Conservation (phyloP, 257 asterid genomes). For the Dorcoceras hygrometricum region DNA sequence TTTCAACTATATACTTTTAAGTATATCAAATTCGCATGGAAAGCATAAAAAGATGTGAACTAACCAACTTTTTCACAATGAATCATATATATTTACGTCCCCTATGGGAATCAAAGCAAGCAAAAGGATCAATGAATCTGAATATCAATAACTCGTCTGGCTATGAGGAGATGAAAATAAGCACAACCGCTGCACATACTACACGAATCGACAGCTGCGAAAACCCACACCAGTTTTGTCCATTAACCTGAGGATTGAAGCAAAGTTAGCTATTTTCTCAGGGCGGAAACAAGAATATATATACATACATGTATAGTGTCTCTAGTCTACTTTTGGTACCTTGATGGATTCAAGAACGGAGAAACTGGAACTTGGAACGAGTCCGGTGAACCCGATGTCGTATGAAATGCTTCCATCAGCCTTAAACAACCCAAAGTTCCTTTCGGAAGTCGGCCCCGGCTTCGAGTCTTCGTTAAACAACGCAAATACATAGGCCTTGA, state of each 20-base stretch:
- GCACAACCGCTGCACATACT: conserved; percentile 25
- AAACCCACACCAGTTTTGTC: neutral
- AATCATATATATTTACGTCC: neutral
- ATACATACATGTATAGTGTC: too few relatives aligned
- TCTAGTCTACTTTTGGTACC: conserved; percentile 31
- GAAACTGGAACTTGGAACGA: conserved; percentile 48
- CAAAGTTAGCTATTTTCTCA: neutral
- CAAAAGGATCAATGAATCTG: neutral
- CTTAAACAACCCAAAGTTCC: conserved; percentile 77
- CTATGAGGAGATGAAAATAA: conserved; percentile 23
- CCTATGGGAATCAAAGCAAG: neutral
- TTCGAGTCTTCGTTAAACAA: conserved; percentile 68
- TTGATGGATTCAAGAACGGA: conserved; percentile 34
- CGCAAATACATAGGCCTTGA: conserved; percentile 71
- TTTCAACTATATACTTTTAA: too few relatives aligned
- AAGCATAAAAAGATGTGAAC: too few relatives aligned
- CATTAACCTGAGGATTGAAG: conserved; percentile 14
- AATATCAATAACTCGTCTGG: neutral
- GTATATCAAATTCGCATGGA: neutral
- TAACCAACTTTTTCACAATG: too few relatives aligned
- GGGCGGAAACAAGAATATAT: neutral
- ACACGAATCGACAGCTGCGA: conserved; percentile 23
- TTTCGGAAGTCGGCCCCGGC: conserved; percentile 85
- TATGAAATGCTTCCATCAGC: conserved; percentile 74
- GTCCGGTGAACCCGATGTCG: conserved; percentile 68